Conservation (phyloP, 2,329 filamentous ascomycete genomes). For the Geosmithia morbida region DNA sequence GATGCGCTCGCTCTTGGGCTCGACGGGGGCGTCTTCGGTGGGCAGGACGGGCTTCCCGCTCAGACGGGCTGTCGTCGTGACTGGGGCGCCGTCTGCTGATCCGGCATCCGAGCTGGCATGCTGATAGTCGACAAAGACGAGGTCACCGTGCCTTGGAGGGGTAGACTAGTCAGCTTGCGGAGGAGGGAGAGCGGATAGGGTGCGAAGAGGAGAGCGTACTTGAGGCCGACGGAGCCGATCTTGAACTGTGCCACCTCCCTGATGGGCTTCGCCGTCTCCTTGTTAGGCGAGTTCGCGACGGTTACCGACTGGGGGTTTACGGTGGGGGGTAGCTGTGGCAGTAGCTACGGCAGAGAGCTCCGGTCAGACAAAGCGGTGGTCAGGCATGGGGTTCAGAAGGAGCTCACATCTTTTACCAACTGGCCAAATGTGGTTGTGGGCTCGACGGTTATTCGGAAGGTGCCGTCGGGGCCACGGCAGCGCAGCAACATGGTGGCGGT, state of each 20-base stretch:
- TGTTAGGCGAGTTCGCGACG: conserved; percentile 45
- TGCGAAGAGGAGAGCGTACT: conserved; percentile 21
- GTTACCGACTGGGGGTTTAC: conserved; percentile 45
- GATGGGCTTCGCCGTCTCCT: conserved; percentile 43
- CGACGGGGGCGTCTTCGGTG: conserved; percentile 51
- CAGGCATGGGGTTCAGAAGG: neutral
- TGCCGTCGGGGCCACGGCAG: conserved; percentile 84
- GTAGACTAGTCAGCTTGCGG: neutral
- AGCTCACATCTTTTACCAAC: conserved; percentile 23
- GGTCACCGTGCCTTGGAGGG: conserved; percentile 64
- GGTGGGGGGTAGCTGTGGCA: conserved; percentile 44
- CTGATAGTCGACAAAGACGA: conserved; percentile 76
- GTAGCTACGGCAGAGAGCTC: conserved; percentile 24
- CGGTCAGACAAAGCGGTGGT: neutral
- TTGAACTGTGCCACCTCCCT: conserved; percentile 40
- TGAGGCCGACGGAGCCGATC: conserved; percentile 44
- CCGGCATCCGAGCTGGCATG: conserved; percentile 30
- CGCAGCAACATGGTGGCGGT: conserved; percentile 57
- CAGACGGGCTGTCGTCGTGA: conserved; percentile 45
- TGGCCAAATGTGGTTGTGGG: conserved; percentile 57
- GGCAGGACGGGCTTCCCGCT: conserved; percentile 63
- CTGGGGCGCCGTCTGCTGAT: conserved; percentile 20
- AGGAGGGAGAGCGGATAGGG: neutral
- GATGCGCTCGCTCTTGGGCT: conserved; percentile 49
- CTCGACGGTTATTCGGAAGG: conserved; percentile 71